Evolutionary conservation across 2,329 filamentous ascomycete species (phyloP), one percentile per base, ranked within the genome.

Genomic region (Verticillium nubilum): DNA sequence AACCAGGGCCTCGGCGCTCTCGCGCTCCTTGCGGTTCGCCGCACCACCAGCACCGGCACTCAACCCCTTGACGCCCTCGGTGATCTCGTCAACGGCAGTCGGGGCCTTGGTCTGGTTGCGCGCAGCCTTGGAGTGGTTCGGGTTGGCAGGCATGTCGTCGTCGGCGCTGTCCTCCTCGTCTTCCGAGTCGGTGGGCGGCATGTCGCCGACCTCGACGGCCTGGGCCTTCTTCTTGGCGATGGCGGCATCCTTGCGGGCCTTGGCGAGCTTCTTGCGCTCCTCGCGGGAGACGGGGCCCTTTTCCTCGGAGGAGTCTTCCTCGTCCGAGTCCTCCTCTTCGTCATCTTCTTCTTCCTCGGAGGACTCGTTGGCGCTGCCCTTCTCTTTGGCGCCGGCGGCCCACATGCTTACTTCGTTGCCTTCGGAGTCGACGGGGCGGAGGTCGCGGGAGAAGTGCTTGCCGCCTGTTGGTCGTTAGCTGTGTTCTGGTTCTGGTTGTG

Each of bases 361-460:
- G 33, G 79, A 79, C 19, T 78, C 80, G 33, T 82, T 78, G 57
- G 81, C 78, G 57, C 75, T 70, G 37, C 74, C 72, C 58, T 77
- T 67, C n/a, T 27, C 25, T 17, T 47, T 28, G 54, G 76, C 76
- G 31, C 85, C 77, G 71, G 87, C 85, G 72, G 84, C 87, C 91
- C 94, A 97, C 84, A 97, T 94, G 80, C 89, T 88, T 63, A 94
- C 81, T 67, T 91, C 87, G 70, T 95, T 95, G 67, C 94, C 95
- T 71, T 98, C 91, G 67, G 87, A 88, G 70, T 97, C 93, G 69
- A 95, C 78, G 23, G 93, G 93, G 74, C 91, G 88, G 54, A 98
- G 86, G 73, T 97, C 88, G 66, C 92, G 89, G 66, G 93, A 97
- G 79, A 96, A 99, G 71, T 96, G 89, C 78, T 97, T 97, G 70